Conservation (phyloP, 2,329 filamentous ascomycete genomes). For the Fusarium sp. region DNA sequence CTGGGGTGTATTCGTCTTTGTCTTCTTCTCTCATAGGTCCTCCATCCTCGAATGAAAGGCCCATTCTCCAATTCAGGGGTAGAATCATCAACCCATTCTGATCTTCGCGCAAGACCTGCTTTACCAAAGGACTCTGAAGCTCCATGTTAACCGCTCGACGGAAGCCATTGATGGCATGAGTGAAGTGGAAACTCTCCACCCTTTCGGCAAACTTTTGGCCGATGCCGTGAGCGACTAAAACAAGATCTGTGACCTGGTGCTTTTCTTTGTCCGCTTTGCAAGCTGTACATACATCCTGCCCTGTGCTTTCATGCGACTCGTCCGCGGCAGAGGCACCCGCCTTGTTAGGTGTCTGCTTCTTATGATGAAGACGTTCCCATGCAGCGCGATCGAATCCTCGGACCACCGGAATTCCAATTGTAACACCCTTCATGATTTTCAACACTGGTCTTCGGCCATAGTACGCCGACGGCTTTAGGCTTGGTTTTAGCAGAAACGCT, state of each 20-base stretch:
- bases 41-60: slow-evolving; percentile 86
- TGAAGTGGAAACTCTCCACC: slow-evolving; percentile 97
- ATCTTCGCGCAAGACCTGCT: slow-evolving; percentile 77
- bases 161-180: slow-evolving; percentile 92
- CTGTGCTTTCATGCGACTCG: slow-evolving; percentile 47
- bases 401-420: slow-evolving; percentile 87
- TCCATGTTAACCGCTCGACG: slow-evolving; percentile 88
- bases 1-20: slow-evolving; percentile 63
- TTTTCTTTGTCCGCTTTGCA: slow-evolving; percentile 72
- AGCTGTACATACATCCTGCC: slow-evolving; percentile 60
- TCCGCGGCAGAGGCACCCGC: slow-evolving; percentile 43
- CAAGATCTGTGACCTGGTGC: slow-evolving; percentile 83
- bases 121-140: slow-evolving; percentile 78
- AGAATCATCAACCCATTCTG: slow-evolving; percentile 93
- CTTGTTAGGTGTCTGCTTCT: slow-evolving; percentile 51
- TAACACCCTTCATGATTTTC: slow-evolving; percentile 84
- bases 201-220: slow-evolving; percentile 95
- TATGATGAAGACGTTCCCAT: slow-evolving; percentile 79
- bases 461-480: slow-evolving; percentile 83
- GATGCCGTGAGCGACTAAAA: slow-evolving; percentile 94
- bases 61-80: slow-evolving; percentile 93
- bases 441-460: slow-evolving; percentile 83
- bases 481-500: slow-evolving; percentile 89
- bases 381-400: slow-evolving; percentile 83
- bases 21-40: slow-evolving; percentile 68